Base-by-base conservation (phyloP, 345 rosid species). In the Syzygium oleosum region DNA sequence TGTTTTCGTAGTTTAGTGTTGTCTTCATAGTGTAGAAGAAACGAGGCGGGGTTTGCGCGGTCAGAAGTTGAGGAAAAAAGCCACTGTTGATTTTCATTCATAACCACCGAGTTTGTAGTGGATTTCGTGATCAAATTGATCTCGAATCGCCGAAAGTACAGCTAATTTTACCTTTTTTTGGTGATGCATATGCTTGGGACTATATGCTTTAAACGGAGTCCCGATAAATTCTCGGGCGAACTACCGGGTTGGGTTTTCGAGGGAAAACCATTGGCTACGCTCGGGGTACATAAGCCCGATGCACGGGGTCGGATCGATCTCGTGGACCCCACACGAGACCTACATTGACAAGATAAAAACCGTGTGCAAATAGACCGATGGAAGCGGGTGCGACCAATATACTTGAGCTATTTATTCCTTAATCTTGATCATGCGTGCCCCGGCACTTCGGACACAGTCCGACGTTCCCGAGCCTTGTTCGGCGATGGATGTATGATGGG, bases 101-200 rank as follows among this genome's bases (percentile, higher is more conserved):
- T 19, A 68, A 19, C 46, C 25, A 34, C 80, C 46, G 46, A 9
- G 11, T 5, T 19, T 10, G 25, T 25, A 34, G 79, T 9, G 79
- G 79, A 68, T 68, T 68, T 9, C 2, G 13, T 19, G 25, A 73
- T 73, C 49, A 2, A 41, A 19, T 73, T 11, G 7, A 73, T 73
- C 19, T 9, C 14, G 19, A 4, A 73, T 73, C 80, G 21, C 14
- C 7, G 7, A 0, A 34, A 17, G 13, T 9, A 8, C 49, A 11
- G 0, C 3, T 3, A 8, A 6, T 29, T 31, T 16, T 7, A 29
- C 10, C 11, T 29, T 65, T 8, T 8, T 2, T 4, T 10, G 23
- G 29, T 0, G 6, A 58, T 58, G 3, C 2, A 13, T 13, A 12
- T 58, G 7, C 27, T 58, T 25, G 46, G 46, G 46, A 43, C 14